phyloP scores from a whole-genome alignment of 305 asterid species.

The Fraxinus xanthoxyloides region DNA sequence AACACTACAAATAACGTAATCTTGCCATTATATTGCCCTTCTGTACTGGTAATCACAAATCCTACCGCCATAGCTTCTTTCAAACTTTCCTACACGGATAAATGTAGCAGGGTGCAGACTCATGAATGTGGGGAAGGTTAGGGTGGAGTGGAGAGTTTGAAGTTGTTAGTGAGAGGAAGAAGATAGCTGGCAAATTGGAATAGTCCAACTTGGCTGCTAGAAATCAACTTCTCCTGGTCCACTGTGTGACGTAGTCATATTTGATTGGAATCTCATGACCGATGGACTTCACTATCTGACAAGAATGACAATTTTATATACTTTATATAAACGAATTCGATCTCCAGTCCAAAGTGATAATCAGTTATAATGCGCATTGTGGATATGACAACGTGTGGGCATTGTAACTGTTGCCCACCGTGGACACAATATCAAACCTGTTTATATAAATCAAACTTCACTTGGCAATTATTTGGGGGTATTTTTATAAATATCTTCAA shows the following conservation, averaged over 20 bases:
- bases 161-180: constrained; percentile 13
- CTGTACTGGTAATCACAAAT: constrained; percentile 24
- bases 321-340: too few species aligned
- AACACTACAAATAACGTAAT: constrained; percentile 44
- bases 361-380: too few species aligned
- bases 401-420: too few species aligned
- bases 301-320: neutral
- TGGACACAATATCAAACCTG: too few species aligned
- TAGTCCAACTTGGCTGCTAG: constrained; percentile 21
- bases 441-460: neutral
- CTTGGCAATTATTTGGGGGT: too few species aligned
- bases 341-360: too few species aligned
- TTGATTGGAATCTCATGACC: neutral
- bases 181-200: constrained; percentile 8
- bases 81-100: neutral
- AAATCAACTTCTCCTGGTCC: constrained; percentile 15
- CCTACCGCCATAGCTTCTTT: constrained; percentile 31
- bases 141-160: neutral
- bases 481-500: too few species aligned
- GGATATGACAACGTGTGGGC: too few species aligned
- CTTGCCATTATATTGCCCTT: constrained; percentile 36
- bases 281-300: neutral
- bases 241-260: neutral
- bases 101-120: neutral
- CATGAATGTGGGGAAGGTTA: neutral